Percentiles rank a stretch among this genome's conserved stretches.
Evolutionary conservation across 2,329 filamentous ascomycete species (phyloP).

Genomic region (Microthyrium microscopicum): DNA sequence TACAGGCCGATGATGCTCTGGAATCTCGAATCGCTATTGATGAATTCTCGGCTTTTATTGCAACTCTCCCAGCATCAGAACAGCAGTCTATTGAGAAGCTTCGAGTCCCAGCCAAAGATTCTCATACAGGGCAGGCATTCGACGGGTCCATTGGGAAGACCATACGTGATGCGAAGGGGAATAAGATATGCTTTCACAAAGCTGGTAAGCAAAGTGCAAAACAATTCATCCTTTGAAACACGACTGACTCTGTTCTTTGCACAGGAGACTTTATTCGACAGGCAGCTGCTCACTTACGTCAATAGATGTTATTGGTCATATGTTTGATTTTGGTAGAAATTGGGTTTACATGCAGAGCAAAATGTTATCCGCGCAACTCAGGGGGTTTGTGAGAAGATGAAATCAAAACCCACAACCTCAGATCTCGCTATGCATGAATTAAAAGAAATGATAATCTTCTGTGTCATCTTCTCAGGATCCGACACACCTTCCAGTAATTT

Average conservation of each 20-base stretch:
- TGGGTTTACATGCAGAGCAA: no score
- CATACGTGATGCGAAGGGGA: constrained; percentile 15
- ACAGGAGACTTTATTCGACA: constrained; percentile 1
- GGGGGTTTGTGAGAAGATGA: no score
- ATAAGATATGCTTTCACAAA: constrained; percentile 12
- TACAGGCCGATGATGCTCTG: constrained; percentile 12
- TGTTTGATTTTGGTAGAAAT: no score
- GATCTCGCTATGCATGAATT: no score
- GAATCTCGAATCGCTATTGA: constrained; percentile 14
- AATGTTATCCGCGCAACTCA: no score
- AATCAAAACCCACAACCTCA: no score
- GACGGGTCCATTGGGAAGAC: constrained; percentile 16
- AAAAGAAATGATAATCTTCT: no score
- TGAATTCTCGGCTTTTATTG: constrained; percentile 13
- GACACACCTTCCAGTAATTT: no score
- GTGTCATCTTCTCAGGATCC: no score
- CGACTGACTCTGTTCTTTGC: not conserved
- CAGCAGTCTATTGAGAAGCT: constrained; percentile 13
- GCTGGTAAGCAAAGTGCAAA: constrained; percentile 1
- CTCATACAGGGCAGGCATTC: constrained; percentile 14
- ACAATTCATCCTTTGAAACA: not conserved
- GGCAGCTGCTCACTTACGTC: not conserved
- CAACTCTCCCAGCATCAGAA: constrained; percentile 14
- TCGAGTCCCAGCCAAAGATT: constrained; percentile 15
- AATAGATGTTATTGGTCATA: no score